Percentiles rank a stretch among this genome's conserved stretches.
phyloP scores from a whole-genome alignment of 176 grass and related monocot species.

The Alopecurus myosuroides region DNA sequence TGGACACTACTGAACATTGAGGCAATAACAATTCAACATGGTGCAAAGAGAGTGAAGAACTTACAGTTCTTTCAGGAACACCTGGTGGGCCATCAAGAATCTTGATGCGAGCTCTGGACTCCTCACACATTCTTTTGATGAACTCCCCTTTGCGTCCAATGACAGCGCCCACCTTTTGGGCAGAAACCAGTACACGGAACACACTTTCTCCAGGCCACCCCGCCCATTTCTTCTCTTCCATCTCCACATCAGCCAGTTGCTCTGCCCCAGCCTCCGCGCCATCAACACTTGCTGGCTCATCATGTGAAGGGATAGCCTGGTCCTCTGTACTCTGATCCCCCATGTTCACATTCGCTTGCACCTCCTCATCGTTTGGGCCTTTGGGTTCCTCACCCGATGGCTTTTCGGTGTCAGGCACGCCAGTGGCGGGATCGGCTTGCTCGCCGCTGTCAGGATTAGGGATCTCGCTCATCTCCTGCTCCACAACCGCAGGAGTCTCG shows the following conservation, averaged over 20 bases:
- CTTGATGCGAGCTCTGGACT: constrained; percentile 92
- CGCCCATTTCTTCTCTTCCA: constrained; percentile 72
- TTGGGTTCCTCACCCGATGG: constrained; percentile 16
- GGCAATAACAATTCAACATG: not conserved
- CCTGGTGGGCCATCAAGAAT: constrained; percentile 84
- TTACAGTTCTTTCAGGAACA: constrained; percentile 83
- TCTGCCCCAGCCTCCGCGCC: constrained; percentile 12
- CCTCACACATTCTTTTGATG: constrained; percentile 94
- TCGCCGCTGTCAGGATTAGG: constrained; percentile 18
- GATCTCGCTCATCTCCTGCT: constrained; percentile 32
- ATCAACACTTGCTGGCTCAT: not conserved
- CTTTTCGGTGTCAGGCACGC: constrained; percentile 20
- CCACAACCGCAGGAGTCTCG: constrained; percentile 30
- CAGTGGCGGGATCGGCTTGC: not conserved
- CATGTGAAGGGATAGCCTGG: not conserved
- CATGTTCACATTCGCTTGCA: not conserved
- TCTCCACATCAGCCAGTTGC: constrained; percentile 8
- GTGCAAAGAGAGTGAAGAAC: constrained; percentile 15
- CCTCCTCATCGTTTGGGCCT: not conserved
- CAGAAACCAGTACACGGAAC: constrained; percentile 78
- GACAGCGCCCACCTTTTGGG: constrained; percentile 75
- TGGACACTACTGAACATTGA: not conserved
- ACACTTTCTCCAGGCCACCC: constrained; percentile 95
- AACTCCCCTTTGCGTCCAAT: constrained; percentile 97
- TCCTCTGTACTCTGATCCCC: constrained; percentile 18